Percentiles rank a stretch among this genome's conserved stretches.
These are phyloP conservation scores for Gomphus bonarii DNA, from an alignment of 1,284 basidiomycete species.

Conservation along the genomic window DNA sequence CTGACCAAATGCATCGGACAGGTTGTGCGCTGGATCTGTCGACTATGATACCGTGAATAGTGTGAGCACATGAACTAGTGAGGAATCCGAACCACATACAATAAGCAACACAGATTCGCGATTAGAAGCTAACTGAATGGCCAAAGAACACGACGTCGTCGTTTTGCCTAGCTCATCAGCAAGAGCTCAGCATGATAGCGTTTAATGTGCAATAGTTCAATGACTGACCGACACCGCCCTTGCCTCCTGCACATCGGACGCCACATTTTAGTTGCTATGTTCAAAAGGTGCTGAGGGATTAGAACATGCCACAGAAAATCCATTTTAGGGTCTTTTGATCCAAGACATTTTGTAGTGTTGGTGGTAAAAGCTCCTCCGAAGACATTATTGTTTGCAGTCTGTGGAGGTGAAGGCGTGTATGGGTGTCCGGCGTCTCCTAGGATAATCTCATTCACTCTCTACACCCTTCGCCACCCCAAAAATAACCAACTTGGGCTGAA, in stretches of 20 bases:
- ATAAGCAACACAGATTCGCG: constrained; percentile 91
- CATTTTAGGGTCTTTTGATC: constrained; percentile 87
- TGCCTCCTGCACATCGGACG: constrained; percentile 56
- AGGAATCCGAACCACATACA: constrained; percentile 39
- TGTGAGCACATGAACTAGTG: neutral
- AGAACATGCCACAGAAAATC: constrained; percentile 86
- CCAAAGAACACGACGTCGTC: constrained; percentile 89
- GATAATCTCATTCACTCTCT: constrained; percentile 1
- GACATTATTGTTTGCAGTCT: constrained; percentile 1
- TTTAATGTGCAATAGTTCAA: neutral
- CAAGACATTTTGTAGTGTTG: constrained; percentile 82
- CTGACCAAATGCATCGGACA: constrained; percentile 97
- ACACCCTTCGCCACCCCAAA: neutral
- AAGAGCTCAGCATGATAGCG: constrained; percentile 8
- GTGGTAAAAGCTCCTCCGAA: constrained; percentile 44
- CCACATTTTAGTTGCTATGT: neutral
- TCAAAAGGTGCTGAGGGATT: neutral
- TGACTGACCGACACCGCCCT: constrained; percentile 83
- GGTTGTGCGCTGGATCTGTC: constrained; percentile 97
- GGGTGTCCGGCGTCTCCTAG: neutral
- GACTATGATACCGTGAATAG: constrained; percentile 48
- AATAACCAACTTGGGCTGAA: neutral
- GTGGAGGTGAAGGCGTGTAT: neutral
- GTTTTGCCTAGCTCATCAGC: constrained; percentile 64
- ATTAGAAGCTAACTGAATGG: constrained; percentile 83